These are phyloP conservation scores for Letharia columbiana DNA, from an alignment of 495 filamentous ascomycete species.

Conservation along the genomic window DNA sequence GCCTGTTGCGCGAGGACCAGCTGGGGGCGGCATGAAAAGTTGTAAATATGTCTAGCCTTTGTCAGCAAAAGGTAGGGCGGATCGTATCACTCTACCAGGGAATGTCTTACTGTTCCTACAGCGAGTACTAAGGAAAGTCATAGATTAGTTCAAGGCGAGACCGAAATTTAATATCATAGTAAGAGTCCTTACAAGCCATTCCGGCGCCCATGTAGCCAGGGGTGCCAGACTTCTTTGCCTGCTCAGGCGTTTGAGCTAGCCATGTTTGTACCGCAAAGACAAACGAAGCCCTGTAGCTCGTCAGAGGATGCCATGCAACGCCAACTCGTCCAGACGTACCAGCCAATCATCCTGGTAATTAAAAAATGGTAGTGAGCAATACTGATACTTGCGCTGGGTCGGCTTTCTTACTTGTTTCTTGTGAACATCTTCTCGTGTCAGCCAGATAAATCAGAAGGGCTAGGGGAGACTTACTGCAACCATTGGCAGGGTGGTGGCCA, in stretches of 20 bases:
- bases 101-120: constrained; percentile 51
- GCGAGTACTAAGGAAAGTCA: constrained; percentile 55
- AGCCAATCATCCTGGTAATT: constrained; percentile 58
- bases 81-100: constrained; percentile 13
- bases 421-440: constrained; percentile 64
- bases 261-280: constrained; percentile 77
- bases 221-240: constrained; percentile 55
- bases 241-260: constrained; percentile 74
- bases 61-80: background rate
- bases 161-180: background rate
- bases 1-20: constrained; percentile 17
- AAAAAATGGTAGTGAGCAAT: constrained; percentile 5
- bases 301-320: constrained; percentile 14
- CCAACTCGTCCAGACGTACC: constrained; percentile 43
- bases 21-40: constrained; percentile 61
- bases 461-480: constrained; percentile 53
- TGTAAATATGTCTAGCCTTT: constrained; percentile 63
- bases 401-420: constrained; percentile 60
- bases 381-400: background rate
- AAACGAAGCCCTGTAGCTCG: constrained; percentile 59
- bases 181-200: constrained; percentile 64
- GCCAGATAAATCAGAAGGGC: constrained; percentile 1
- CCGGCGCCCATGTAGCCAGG: constrained; percentile 78
- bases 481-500: constrained; percentile 78
- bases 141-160: constrained; percentile 6